phyloP scores from a whole-genome alignment of 768 basidiomycete genomes.

The Hypsizygus marmoreus region DNA sequence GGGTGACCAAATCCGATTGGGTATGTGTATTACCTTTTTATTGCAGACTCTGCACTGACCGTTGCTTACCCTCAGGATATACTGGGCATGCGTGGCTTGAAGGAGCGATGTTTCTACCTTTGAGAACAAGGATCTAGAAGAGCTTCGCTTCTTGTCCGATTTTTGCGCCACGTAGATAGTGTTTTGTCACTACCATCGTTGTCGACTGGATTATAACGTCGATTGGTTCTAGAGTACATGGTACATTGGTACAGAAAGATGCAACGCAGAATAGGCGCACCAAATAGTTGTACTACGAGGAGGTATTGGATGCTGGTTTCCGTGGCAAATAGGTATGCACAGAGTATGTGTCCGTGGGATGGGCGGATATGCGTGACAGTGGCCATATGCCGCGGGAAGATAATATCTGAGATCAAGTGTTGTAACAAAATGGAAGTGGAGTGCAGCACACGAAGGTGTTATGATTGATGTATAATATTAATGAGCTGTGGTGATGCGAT shows the following conservation, averaged over 20 bases:
- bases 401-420: constrained; percentile 17
- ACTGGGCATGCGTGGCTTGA: constrained; percentile 78
- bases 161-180: constrained; percentile 5
- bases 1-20: constrained; percentile 89
- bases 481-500: constrained; percentile 14
- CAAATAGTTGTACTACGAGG: background rate
- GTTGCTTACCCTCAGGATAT: constrained; percentile 51
- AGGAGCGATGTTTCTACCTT: constrained; percentile 81
- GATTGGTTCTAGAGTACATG: constrained; percentile 13
- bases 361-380: constrained; percentile 16
- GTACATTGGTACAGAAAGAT: background rate
- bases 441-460: constrained; percentile 4
- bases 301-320: background rate
- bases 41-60: constrained; percentile 4
- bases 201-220: constrained; percentile 9
- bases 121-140: constrained; percentile 31
- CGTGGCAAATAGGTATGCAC: too few relatives aligned
- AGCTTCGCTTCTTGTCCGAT: constrained; percentile 4
- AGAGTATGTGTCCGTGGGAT: too few relatives aligned
- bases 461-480: constrained; percentile 7
- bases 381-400: constrained; percentile 16
- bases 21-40: constrained; percentile 41
- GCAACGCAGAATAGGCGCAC: background rate
- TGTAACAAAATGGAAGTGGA: constrained; percentile 8
- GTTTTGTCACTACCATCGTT: constrained; percentile 4